phyloP scores from a whole-genome alignment of 495 filamentous ascomycete species.

The Jackrogersella minutella region DNA sequence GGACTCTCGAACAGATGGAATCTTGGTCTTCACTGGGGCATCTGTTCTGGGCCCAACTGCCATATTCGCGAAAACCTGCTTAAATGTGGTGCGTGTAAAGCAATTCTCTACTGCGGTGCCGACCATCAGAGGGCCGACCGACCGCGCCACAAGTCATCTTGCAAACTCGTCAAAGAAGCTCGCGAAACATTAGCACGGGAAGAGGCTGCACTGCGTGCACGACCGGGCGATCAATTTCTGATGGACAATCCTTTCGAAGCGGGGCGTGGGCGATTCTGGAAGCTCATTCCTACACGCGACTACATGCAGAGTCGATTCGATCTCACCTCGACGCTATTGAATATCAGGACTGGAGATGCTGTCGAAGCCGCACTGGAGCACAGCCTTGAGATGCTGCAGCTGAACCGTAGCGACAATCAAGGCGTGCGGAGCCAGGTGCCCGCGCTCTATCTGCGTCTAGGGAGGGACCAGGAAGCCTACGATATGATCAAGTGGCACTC shows the following conservation, averaged over 20 bases:
- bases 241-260: slow-evolving; percentile 44
- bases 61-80: slow-evolving; percentile 3
- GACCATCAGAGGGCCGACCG: slow-evolving; percentile 55
- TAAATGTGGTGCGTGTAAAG: slow-evolving; percentile 54
- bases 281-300: slow-evolving; percentile 44
- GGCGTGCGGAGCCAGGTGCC: slow-evolving; percentile 53
- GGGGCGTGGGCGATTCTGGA: slow-evolving; percentile 50
- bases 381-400: slow-evolving; percentile 52
- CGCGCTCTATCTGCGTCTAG: slow-evolving; percentile 52
- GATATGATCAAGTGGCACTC: slow-evolving; percentile 61
- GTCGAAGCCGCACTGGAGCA: slow-evolving; percentile 47
- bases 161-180: slow-evolving; percentile 48
- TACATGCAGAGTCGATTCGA: slow-evolving; percentile 54
- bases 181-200: slow-evolving; percentile 41
- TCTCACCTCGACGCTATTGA: slow-evolving; percentile 41
- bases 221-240: slow-evolving; percentile 18
- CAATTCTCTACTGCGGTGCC: slow-evolving; percentile 55
- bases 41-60: background rate
- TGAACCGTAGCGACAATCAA: slow-evolving; percentile 55
- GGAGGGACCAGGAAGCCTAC: slow-evolving; percentile 61
- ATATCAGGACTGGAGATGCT: slow-evolving; percentile 44
- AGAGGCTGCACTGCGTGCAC: slow-evolving; percentile 47
- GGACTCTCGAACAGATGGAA: slow-evolving; percentile 1
- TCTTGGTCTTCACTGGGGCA: background rate
- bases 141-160: slow-evolving; percentile 52